These are phyloP conservation scores for Flaveria robusta DNA, from an alignment of 129 eudicot genomes.

Conservation along the genomic window DNA sequence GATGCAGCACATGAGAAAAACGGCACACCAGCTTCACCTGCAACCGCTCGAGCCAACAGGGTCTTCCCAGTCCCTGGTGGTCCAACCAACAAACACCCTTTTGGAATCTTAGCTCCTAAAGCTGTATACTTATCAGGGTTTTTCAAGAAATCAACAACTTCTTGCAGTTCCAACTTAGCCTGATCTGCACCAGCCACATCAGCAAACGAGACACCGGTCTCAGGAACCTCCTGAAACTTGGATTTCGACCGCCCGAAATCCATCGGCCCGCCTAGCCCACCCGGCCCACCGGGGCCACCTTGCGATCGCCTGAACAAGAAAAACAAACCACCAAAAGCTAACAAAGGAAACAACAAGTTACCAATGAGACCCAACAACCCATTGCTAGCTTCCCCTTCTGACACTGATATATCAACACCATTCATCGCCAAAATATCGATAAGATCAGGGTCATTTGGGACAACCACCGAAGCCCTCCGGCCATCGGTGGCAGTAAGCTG, in stretches of 20 bases:
- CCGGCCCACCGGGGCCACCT: slow-evolving; percentile 96
- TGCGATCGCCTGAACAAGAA: slow-evolving; percentile 79
- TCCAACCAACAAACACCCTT: slow-evolving; percentile 92
- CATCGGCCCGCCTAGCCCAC: slow-evolving; percentile 96
- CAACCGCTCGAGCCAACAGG: slow-evolving; percentile 86
- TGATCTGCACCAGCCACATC: slow-evolving; percentile 99
- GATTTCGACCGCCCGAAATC: slow-evolving; percentile 95
- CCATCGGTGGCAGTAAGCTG: slow-evolving; percentile 93
- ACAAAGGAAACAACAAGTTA: slow-evolving; percentile 69
- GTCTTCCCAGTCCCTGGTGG: slow-evolving; percentile 98
- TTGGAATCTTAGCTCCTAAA: slow-evolving; percentile 88
- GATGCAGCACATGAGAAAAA: slow-evolving; percentile 95
- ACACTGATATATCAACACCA: slow-evolving; percentile 89
- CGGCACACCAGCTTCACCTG: slow-evolving; percentile 92
- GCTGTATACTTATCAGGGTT: slow-evolving; percentile 97
- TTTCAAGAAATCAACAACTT: slow-evolving; percentile 91
- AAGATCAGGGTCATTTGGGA: slow-evolving; percentile 90
- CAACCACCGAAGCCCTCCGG: slow-evolving; percentile 67
- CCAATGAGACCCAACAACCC: slow-evolving; percentile 85
- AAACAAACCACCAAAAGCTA: slow-evolving; percentile 90
- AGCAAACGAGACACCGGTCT: slow-evolving; percentile 91
- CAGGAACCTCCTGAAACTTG: slow-evolving; percentile 97
- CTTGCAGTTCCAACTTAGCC: slow-evolving; percentile 87
- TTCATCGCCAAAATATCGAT: slow-evolving; percentile 93
- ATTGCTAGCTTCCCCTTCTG: slow-evolving; percentile 83